Base-by-base conservation (phyloP, 1,284 basidiomycete species). In the Hemileccinum hortonii region DNA sequence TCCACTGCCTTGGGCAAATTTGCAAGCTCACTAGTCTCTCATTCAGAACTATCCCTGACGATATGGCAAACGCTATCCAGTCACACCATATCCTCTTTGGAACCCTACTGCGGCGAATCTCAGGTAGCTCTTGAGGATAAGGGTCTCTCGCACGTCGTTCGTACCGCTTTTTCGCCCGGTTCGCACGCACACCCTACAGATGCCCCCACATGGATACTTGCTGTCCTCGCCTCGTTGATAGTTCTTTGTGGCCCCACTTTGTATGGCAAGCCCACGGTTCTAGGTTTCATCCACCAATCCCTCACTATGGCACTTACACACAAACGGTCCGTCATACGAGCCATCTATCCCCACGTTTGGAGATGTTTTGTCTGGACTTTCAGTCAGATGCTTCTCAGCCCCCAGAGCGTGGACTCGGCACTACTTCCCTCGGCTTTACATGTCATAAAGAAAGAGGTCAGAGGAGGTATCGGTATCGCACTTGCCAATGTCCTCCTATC, bases 341-440 rank as follows among this genome's bases (percentile, higher is more conserved):
- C 66, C 10, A 62, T 80, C 10, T 75, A 78, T 46, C 61, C 75
- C 0, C 73, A 75, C 37, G 63, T 79, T 21, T 86, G 82, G 82
- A 73, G 69, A 48, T 75, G 77, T 47, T 66, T 84, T 16, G 64
- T 84, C 24, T 85, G 83, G 82, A 73, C 76, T 0, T 83, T 78
- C 54, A 48, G 41, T 44, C 61, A 54, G 18, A 56, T 59, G 55
- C 58, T 60, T 49, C 22, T 49, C 48, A 41, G 30, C 26, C 39
- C 61, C 4, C 57, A 60, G 18, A 51, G 50, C 6, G 50, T 48
- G 14, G 57, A 58, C 9, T 39, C 54, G 3, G 44, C 49, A 3
- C 57, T 59, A 15, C 64, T 58, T 26, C 65, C 72, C 44, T 67
- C 65, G 3, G 74, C 73, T 0, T 77, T 77, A 51, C 58, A 59